Conservation (phyloP, 1,284 basidiomycete species). For the Boletellus sp. region DNA sequence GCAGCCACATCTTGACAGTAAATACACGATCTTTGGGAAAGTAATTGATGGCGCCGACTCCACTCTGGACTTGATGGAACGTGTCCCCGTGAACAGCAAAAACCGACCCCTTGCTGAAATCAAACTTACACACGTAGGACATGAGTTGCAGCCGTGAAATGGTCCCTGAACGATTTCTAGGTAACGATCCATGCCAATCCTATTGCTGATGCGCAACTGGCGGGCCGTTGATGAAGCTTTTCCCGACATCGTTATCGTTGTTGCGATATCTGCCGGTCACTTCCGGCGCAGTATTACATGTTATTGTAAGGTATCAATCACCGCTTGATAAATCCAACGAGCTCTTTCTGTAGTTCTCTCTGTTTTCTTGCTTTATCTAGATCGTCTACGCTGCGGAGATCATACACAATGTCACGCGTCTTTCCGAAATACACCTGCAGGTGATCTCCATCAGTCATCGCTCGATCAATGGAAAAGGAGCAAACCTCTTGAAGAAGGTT, state of each 20-base stretch:
- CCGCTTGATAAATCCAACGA: conserved; percentile 86
- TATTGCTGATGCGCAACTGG: conserved; percentile 69
- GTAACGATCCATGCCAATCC: conserved; percentile 96
- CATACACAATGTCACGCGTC: conserved; percentile 91
- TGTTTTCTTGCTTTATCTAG: conserved; percentile 81
- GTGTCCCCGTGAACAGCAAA: conserved; percentile 86
- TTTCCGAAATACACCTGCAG: conserved; percentile 94
- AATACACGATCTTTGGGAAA: conserved; percentile 92
- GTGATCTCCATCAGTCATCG: conserved; percentile 5
- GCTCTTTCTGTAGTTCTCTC: conserved; percentile 87
- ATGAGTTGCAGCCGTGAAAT: background rate
- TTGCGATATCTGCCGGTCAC: conserved; percentile 2
- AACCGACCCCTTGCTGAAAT: conserved; percentile 86
- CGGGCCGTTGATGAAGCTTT: conserved; percentile 23
- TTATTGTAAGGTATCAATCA: conserved; percentile 30
- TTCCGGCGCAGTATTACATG: conserved; percentile 11
- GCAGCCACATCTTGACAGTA: conserved; percentile 87
- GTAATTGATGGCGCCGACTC: conserved; percentile 94
- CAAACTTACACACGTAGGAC: conserved; percentile 70
- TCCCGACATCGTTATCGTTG: background rate
- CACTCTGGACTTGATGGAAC: conserved; percentile 87
- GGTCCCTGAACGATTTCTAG: conserved; percentile 38
- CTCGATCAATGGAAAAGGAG: conserved; percentile 6
- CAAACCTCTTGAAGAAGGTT: conserved; percentile 85
- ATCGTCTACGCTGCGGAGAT: conserved; percentile 84